Conservation (phyloP, 768 basidiomycete genomes). For the Mycena rosella region DNA sequence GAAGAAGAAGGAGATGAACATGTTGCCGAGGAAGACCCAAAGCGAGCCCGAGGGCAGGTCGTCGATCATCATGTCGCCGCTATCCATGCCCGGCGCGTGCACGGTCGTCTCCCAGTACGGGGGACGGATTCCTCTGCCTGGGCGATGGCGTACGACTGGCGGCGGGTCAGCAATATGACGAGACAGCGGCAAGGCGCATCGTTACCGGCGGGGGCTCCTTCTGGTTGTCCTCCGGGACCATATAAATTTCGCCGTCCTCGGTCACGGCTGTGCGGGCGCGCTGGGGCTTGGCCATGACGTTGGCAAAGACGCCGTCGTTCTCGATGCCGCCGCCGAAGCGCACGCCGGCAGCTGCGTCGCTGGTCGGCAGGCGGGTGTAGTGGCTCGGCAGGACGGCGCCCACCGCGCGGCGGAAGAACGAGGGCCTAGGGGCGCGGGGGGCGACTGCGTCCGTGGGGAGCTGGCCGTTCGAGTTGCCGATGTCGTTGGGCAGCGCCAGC, state of each 20-base stretch:
- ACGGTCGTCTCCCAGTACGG: conserved; percentile 98
- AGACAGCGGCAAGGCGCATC: conserved; percentile 43
- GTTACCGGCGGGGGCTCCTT: conserved; percentile 89
- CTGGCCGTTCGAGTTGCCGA: conserved; percentile 79
- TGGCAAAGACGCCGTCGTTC: conserved; percentile 96
- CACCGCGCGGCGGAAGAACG: conserved; percentile 70
- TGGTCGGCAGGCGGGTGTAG: conserved; percentile 63
- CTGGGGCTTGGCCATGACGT: conserved; percentile 91
- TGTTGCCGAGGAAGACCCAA: conserved; percentile 79
- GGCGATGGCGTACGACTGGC: conserved; percentile 87
- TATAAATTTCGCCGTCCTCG: conserved; percentile 68
- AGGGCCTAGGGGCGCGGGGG: conserved; percentile 53
- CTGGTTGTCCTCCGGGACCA: conserved; percentile 85
- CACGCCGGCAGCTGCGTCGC: conserved; percentile 48
- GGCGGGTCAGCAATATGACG: conserved; percentile 6
- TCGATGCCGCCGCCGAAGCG: conserved; percentile 81
- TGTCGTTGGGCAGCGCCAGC: conserved; percentile 72
- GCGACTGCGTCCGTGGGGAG: conserved; percentile 65
- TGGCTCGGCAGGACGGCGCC: conserved; percentile 76
- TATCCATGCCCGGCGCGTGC: conserved; percentile 76
- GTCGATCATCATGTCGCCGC: conserved; percentile 83
- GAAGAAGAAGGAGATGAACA: conserved; percentile 94
- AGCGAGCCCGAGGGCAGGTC: conserved; percentile 89
- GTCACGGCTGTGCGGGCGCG: conserved; percentile 57
- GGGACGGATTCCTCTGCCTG: conserved; percentile 84